A percentile compares a stretch with the other conserved stretches of the same genome.
Evolutionary conservation across 2,329 filamentous ascomycete species (phyloP).

Genomic region (Diplodia intermedia): DNA sequence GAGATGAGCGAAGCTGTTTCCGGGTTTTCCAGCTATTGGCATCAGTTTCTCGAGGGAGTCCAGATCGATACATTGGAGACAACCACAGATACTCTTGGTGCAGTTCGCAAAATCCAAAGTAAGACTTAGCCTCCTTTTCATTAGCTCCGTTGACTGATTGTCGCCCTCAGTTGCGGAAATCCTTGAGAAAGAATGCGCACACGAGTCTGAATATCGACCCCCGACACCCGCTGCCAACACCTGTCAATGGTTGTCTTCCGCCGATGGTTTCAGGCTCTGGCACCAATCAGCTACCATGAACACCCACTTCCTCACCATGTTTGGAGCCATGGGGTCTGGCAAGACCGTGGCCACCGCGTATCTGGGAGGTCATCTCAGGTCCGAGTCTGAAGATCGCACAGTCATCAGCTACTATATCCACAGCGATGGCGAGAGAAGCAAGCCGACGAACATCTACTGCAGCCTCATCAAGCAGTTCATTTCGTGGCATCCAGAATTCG

Average conservation of each 20-base stretch:
- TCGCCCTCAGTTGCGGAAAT: background rate
- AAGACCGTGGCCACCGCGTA: conserved; percentile 20
- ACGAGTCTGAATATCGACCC: background rate
- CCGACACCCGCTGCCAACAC: background rate
- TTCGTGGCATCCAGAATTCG: background rate
- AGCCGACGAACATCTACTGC: conserved; percentile 3
- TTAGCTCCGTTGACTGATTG: background rate
- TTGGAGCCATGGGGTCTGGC: conserved; percentile 18
- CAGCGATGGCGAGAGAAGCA: conserved; percentile 4
- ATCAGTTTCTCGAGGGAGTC: background rate
- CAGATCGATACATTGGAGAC: background rate
- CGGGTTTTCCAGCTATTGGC: background rate
- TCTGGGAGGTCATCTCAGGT: background rate
- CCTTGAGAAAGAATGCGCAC: background rate
- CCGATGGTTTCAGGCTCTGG: background rate
- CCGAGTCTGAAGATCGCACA: background rate
- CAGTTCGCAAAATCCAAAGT: background rate
- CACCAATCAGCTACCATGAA: background rate
- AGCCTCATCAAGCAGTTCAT: conserved; percentile 17
- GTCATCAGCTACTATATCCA: conserved; percentile 15
- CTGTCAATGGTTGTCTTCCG: conserved; percentile 9
- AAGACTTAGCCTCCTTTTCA: background rate
- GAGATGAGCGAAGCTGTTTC: background rate
- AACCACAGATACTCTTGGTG: background rate
- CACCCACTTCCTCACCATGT: conserved; percentile 9